Evolutionary conservation across 768 basidiomycete species (phyloP), one percentile per base, ranked within the genome.

Genomic region (Pisolithus sp.): DNA sequence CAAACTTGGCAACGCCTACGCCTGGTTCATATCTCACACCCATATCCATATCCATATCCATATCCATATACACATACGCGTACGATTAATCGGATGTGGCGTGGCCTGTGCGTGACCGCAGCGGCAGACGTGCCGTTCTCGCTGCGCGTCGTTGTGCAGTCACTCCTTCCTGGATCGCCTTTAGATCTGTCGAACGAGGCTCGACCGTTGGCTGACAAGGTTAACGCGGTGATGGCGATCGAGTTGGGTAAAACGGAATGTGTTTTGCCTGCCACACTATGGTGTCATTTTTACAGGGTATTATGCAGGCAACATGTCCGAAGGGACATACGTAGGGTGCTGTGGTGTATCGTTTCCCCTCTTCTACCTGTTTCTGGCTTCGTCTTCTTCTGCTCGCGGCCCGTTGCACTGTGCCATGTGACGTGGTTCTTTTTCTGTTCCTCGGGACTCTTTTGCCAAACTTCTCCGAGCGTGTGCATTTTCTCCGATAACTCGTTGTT

Each of bases 311-410:
- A 15, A 71, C 72, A 10, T 93, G 90, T 61, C 62, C 73, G 5
- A 83, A 82, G 55, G 88, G 89, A 9, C 90, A 92, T 70, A 67
- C 67, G 40, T 93, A 90, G 90, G 72, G 88, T 90, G 63, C 51
- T 73, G 23, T 34, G 34, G 34, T 34, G 34, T 34, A 34, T 15
- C 13, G 12, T 15, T 15, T 13, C 34, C 5, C 34, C 34, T 34
- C 34, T 34, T 34, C 34, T 5, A 15, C 34, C 34, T 1, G 34
- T 34, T 34, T 34, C 34, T 34, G 34, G 34, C 34, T 34, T 34
- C 34, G 34, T 15, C 34, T 34, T 34, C 34, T 34, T 34, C 13
- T 15, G 34, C 34, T 34, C 34, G 34, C 34, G 34, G 34, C 34
- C 34, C 30, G 30, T 12, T 31, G 30, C 30, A 31, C 12, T 31